Conservation (phyloP, 768 basidiomycete species). For the Tremella yokohamensis region DNA sequence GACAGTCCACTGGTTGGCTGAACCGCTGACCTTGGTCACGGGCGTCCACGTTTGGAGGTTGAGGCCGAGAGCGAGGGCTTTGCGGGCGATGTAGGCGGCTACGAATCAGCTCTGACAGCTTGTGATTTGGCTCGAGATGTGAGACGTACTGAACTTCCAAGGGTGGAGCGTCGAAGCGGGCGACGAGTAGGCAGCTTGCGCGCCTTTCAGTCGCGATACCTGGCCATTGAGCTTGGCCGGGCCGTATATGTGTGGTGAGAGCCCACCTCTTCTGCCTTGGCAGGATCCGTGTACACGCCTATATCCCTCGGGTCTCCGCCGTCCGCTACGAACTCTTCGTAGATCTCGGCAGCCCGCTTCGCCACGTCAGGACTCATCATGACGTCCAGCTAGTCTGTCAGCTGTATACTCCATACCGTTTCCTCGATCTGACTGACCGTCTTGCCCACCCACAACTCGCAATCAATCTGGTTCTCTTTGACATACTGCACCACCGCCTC, state of each 20-base stretch:
- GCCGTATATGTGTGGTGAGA: too few relatives aligned
- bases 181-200: constrained; percentile 7
- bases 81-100: constrained; percentile 6
- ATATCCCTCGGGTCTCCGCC: constrained; percentile 48
- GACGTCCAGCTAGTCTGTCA: constrained; percentile 29
- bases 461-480: constrained; percentile 22
- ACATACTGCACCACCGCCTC: constrained; percentile 28
- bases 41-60: constrained; percentile 24
- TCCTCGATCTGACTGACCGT: constrained; percentile 15
- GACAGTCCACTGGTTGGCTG: constrained; percentile 55
- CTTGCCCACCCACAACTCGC: constrained; percentile 43
- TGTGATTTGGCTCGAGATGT: neutral
- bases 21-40: constrained; percentile 4
- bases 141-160: constrained; percentile 11
- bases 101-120: neutral
- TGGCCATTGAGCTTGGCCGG: neutral
- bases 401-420: neutral
- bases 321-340: constrained; percentile 40
- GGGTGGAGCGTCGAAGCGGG: constrained; percentile 13
- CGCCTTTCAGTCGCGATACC: constrained; percentile 13
- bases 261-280: constrained; percentile 37
- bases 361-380: constrained; percentile 36
- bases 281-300: constrained; percentile 35
- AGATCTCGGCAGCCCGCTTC: constrained; percentile 17
- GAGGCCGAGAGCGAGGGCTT: constrained; percentile 23